These are phyloP conservation scores for Epichloe gansuensis DNA, from an alignment of 2,329 filamentous ascomycete genomes.

Conservation along the genomic window DNA sequence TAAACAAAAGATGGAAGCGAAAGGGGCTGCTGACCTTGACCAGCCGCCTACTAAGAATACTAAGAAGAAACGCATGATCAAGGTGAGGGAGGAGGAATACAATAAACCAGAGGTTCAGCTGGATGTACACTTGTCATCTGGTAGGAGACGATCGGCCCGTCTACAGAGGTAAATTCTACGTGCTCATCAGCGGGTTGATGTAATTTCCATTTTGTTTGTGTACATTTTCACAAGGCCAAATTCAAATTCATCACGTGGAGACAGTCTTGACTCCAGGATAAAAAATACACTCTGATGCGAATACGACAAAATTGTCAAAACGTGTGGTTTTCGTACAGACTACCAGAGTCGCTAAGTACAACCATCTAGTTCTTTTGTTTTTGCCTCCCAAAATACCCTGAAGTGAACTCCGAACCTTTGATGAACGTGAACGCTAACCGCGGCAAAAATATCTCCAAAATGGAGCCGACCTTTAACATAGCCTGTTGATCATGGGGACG, in stretches of 20 bases:
- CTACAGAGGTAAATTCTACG: neutral
- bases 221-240: neutral
- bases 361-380: neutral
- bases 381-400: neutral
- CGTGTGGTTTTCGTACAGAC: neutral
- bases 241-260: too few species aligned
- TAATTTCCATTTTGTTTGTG: neutral
- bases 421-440: neutral
- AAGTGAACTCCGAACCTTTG: neutral
- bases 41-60: constrained; percentile 14
- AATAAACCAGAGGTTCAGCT: constrained; percentile 3
- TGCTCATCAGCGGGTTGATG: too few species aligned
- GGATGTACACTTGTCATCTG: neutral
- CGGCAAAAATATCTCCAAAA: neutral
- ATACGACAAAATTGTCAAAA: neutral
- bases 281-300: neutral
- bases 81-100: constrained; percentile 9
- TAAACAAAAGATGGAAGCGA: constrained; percentile 16
- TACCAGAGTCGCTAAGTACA: neutral
- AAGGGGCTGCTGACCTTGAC: constrained; percentile 13
- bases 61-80: constrained; percentile 15
- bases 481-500: neutral
- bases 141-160: constrained; percentile 11
- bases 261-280: neutral
- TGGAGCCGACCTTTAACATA: neutral